Evolutionary conservation across 345 rosid species (phyloP).

Genomic region (Syzygium aqueum): DNA sequence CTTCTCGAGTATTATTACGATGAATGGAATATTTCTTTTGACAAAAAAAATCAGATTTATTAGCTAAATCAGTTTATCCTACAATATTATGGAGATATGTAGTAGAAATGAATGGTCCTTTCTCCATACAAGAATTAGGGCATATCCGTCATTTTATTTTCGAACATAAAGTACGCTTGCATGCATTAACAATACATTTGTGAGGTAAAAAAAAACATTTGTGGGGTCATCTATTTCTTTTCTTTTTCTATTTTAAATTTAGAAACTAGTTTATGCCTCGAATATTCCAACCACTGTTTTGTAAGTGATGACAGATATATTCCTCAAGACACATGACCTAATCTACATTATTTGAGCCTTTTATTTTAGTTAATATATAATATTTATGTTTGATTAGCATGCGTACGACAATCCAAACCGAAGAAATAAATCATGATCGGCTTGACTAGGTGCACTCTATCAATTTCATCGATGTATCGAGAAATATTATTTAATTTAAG

Average conservation of each 20-base stretch:
- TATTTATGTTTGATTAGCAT: neutral
- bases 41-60: neutral
- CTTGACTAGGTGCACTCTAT: neutral
- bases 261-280: neutral
- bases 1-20: too few relatives aligned
- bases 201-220: neutral
- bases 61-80: neutral
- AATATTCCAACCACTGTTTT: constrained; percentile 1
- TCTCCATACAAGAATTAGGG: neutral
- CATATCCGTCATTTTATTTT: neutral
- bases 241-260: neutral
- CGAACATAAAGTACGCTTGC: neutral
- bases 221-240: neutral
- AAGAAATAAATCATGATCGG: neutral
- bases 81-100: neutral
- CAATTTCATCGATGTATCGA: neutral
- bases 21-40: too few relatives aligned
- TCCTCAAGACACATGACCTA: neutral
- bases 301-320: neutral
- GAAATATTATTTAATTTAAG: neutral
- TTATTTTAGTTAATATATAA: neutral
- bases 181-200: neutral
- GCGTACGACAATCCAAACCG: neutral
- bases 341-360: neutral
- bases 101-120: neutral